Evolutionary conservation across 1,284 basidiomycete species (phyloP).

Genomic region (Inonotus obliquus): DNA sequence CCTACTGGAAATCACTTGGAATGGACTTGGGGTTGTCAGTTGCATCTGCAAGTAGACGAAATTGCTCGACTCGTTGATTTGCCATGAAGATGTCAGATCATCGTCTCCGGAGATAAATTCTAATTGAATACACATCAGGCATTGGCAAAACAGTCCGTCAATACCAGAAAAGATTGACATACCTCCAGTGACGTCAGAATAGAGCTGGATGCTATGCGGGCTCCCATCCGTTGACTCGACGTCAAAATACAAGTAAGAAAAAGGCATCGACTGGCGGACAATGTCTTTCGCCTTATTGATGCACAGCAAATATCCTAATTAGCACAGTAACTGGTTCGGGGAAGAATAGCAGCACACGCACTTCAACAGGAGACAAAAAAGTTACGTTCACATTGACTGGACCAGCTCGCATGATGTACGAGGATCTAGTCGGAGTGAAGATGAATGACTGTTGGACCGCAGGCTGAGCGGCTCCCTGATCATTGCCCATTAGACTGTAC

Average conservation of each 20-base stretch:
- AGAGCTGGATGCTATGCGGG: conserved; percentile 33
- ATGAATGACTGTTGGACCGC: conserved; percentile 22
- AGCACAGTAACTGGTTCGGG: neutral
- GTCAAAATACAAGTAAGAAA: conserved; percentile 26
- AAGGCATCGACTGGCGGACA: conserved; percentile 8
- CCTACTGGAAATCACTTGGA: conserved; percentile 29
- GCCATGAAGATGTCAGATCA: conserved; percentile 28
- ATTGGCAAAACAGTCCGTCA: neutral
- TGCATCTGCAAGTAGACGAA: conserved; percentile 28
- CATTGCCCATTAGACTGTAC: conserved; percentile 19
- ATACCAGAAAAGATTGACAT: too few species aligned
- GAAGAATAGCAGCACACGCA: neutral
- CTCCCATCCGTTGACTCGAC: conserved; percentile 31
- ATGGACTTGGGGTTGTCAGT: conserved; percentile 23
- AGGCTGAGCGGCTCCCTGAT: neutral
- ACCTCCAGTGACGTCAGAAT: conserved; percentile 33
- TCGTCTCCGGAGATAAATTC: conserved; percentile 34
- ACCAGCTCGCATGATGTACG: conserved; percentile 6
- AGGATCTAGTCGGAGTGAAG: conserved; percentile 12
- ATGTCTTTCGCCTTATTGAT: neutral
- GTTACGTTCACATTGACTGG: conserved; percentile 9
- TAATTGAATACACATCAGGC: neutral
- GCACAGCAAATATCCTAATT: neutral
- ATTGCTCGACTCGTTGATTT: conserved; percentile 20
- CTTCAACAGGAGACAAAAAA: conserved; percentile 12